phyloP scores from a whole-genome alignment of 805 yeast genomes.

The Schwanniomyces vanrijiae region DNA sequence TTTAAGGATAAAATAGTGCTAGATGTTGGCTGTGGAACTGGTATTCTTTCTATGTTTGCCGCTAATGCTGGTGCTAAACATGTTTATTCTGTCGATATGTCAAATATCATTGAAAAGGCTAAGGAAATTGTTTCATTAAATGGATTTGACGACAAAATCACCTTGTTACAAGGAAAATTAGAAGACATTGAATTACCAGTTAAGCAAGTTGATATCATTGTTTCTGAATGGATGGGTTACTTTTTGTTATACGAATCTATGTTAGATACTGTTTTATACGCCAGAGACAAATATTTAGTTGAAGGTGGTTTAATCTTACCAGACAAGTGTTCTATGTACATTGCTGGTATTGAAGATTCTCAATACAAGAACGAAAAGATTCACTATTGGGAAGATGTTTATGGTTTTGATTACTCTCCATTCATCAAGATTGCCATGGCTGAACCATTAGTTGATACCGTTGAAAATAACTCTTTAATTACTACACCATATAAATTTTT shows the following conservation, averaged over 20 bases:
- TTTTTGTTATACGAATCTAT: conserved; percentile 93
- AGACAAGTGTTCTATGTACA: conserved; percentile 83
- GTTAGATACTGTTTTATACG: conserved; percentile 93
- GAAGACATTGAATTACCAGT: conserved; percentile 90
- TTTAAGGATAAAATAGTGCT: conserved; percentile 92
- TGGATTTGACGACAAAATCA: conserved; percentile 83
- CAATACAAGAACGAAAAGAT: conserved; percentile 89
- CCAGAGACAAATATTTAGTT: conserved; percentile 84
- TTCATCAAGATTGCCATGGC: conserved; percentile 82
- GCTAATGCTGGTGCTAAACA: conserved; percentile 98
- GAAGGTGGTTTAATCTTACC: conserved; percentile 92
- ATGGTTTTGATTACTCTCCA: conserved; percentile 94
- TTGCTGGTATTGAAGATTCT: conserved; percentile 92
- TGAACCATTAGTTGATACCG: conserved; percentile 97
- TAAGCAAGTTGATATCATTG: conserved; percentile 87
- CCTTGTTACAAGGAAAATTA: conserved; percentile 85
- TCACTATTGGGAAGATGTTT: conserved; percentile 93
- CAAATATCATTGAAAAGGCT: conserved; percentile 96
- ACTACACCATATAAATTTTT: conserved; percentile 73
- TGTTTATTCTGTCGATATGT: conserved; percentile 96
- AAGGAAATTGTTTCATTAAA: conserved; percentile 78
- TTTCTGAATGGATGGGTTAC: conserved; percentile 99
- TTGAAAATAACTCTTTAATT: conserved; percentile 68
- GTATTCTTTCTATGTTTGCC: conserved; percentile 96
- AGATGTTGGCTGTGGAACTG: conserved; percentile 99